phyloP scores from a whole-genome alignment of 78 protist species.

The slime mould (Dictyostelium discoideum) region DNA sequence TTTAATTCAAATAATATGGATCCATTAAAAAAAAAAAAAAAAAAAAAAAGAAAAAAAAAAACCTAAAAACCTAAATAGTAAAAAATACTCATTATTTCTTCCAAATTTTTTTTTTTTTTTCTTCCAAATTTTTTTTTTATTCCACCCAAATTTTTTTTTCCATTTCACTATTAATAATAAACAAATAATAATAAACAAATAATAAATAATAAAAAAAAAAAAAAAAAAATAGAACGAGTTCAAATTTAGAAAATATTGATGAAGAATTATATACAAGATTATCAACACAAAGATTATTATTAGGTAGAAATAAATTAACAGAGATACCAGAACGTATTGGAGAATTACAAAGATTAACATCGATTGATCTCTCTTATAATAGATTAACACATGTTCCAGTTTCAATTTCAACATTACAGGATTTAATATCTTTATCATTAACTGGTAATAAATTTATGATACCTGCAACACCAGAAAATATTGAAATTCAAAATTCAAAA shows the following conservation, averaged over 20 bases:
- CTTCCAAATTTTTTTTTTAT: background rate
- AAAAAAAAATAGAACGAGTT: conserved; percentile 8
- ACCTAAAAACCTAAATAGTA: too few relatives aligned
- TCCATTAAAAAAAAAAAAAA: background rate
- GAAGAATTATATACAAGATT: conserved; percentile 33
- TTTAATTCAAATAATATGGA: background rate
- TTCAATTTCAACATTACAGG: background rate
- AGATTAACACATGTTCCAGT: conserved; percentile 28
- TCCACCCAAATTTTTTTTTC: too few relatives aligned
- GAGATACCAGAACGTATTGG: conserved; percentile 41
- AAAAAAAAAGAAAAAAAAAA: background rate
- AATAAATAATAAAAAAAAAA: background rate
- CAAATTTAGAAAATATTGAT: conserved; percentile 31
- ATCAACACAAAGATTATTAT: conserved; percentile 37
- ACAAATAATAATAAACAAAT: too few relatives aligned
- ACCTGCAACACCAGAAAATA: conserved; percentile 19
- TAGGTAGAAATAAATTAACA: conserved; percentile 43
- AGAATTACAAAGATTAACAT: background rate
- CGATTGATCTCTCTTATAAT: conserved; percentile 55
- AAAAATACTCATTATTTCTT: background rate
- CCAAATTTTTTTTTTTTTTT: too few relatives aligned
- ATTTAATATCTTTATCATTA: conserved; percentile 8
- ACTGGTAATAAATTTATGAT: conserved; percentile 69
- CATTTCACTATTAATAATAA: too few relatives aligned
- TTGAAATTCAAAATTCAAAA: background rate